phyloP scores from a whole-genome alignment of 2,329 filamentous ascomycete genomes.

The Hypoxylon sp. region DNA sequence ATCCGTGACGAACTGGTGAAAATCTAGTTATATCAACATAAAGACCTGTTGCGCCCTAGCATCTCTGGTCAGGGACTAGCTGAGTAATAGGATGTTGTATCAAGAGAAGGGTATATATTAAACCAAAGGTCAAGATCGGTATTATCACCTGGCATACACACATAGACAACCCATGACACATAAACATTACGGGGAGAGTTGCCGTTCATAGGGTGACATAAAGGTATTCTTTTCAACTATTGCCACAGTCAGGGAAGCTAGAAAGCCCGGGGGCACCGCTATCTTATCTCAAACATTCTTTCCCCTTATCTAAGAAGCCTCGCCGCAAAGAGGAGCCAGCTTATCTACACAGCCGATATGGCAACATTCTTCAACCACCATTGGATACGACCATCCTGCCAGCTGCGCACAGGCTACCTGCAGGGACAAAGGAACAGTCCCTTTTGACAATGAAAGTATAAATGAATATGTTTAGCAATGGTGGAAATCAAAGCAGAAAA shows the following conservation, averaged over 20 bases:
- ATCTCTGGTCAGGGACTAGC: no score
- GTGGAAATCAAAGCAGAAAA: not conserved
- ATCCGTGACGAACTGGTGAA: no score
- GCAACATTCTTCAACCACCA: not conserved
- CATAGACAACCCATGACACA: no score
- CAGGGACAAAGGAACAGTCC: not conserved
- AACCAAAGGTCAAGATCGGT: no score
- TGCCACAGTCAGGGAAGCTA: constrained; percentile 7
- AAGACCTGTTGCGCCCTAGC: no score
- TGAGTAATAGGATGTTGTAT: no score
- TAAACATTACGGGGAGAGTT: no score
- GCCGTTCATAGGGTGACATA: no score
- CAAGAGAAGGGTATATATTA: no score
- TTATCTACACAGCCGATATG: not conserved
- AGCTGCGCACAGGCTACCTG: not conserved
- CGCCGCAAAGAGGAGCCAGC: not conserved
- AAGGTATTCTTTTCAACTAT: constrained; percentile 1
- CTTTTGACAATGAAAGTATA: not conserved
- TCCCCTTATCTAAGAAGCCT: not conserved
- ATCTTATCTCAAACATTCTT: constrained; percentile 2
- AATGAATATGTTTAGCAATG: not conserved
- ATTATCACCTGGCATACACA: no score
- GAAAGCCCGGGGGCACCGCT: constrained; percentile 2
- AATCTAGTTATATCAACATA: no score
- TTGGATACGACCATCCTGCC: not conserved